Percentiles rank a stretch among this genome's conserved stretches.
phyloP scores from a whole-genome alignment of 192 early-diverging fungal genomes.

The Linnemannia hyalina region DNA sequence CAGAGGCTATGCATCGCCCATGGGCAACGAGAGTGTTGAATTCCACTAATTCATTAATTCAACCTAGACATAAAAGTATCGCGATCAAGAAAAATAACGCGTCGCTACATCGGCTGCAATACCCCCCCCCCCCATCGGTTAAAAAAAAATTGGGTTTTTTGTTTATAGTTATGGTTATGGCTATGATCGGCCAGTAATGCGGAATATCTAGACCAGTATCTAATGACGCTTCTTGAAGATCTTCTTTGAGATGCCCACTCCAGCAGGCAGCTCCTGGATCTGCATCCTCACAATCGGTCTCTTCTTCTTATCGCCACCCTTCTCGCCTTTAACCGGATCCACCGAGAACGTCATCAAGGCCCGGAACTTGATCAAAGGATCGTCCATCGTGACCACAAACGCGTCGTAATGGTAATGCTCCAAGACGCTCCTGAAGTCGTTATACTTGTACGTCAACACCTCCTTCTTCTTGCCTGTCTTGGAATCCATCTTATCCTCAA shows the following conservation, averaged over 20 bases:
- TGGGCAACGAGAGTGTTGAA: too few species aligned
- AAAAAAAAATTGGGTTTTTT: too few species aligned
- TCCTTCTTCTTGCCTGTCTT: not conserved
- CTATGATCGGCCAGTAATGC: too few species aligned
- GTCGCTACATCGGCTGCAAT: too few species aligned
- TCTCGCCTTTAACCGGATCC: not conserved
- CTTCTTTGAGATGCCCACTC: not conserved
- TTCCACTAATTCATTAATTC: too few species aligned
- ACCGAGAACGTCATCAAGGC: not conserved
- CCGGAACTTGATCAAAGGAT: not conserved
- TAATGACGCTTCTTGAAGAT: not conserved
- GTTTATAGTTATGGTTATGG: too few species aligned
- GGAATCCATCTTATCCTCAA: not conserved
- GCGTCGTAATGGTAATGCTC: constrained; percentile 14
- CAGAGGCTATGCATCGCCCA: too few species aligned
- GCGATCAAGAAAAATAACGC: too few species aligned
- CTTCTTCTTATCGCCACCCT: not conserved
- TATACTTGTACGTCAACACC: not conserved
- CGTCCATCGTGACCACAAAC: not conserved
- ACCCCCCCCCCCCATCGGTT: too few species aligned
- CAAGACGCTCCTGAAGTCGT: not conserved
- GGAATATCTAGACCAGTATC: too few species aligned
- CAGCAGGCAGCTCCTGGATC: not conserved
- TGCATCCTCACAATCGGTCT: not conserved
- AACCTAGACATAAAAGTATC: too few species aligned